Percentiles rank a stretch among this genome's conserved stretches.
These are phyloP conservation scores for Paecilomyces sp. DNA, from an alignment of 2,329 filamentous ascomycete genomes.

Conservation along the genomic window DNA sequence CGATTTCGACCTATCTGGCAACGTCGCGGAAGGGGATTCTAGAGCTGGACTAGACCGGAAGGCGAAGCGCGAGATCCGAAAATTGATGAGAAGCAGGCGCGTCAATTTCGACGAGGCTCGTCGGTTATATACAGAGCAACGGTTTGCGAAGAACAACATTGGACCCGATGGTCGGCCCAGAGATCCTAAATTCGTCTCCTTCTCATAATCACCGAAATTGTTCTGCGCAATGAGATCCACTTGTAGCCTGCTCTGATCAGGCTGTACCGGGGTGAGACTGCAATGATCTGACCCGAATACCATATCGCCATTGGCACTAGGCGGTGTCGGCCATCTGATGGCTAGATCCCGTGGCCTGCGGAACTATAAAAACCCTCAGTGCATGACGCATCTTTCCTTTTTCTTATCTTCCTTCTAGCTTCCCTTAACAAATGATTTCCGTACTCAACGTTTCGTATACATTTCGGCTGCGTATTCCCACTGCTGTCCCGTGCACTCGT, in stretches of 20 bases:
- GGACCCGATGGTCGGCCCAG: constrained; percentile 77
- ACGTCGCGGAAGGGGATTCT: constrained; percentile 71
- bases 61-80: constrained; percentile 74
- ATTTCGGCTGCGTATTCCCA: background rate
- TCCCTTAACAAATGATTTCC: constrained; percentile 1
- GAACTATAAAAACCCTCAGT: background rate
- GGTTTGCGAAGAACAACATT: constrained; percentile 82
- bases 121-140: constrained; percentile 74
- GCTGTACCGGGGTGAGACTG: background rate
- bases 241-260: background rate
- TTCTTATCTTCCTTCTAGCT: constrained; percentile 2
- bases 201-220: constrained; percentile 49
- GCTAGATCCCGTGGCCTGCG: background rate
- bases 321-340: background rate
- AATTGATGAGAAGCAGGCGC: constrained; percentile 80
- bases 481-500: background rate
- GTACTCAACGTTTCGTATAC: background rate
- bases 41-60: constrained; percentile 73
- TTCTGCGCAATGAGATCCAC: background rate
- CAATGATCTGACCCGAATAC: background rate
- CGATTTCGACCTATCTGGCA: constrained; percentile 75
- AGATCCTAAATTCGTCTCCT: constrained; percentile 94
- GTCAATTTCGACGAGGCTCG: constrained; percentile 89
- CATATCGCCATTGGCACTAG: background rate
- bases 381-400: constrained; percentile 1